phyloP scores from a whole-genome alignment of 2,329 filamentous ascomycete species.

The Alternaria hordeiaustralica region DNA sequence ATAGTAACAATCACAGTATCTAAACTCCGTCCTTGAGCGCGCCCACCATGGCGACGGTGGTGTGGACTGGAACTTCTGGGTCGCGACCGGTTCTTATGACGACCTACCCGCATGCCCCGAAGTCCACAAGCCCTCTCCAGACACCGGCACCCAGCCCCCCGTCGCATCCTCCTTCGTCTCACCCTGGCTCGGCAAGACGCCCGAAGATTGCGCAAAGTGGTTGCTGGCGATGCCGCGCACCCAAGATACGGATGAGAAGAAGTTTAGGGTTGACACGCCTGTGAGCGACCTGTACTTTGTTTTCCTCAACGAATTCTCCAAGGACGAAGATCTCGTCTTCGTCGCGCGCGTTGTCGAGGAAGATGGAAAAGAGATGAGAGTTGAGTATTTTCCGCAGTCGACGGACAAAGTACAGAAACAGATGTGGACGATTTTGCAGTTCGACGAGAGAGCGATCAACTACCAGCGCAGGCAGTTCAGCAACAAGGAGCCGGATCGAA shows the following conservation, averaged over 20 bases:
- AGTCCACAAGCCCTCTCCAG: not conserved
- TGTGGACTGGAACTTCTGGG: not conserved
- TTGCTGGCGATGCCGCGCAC: not conserved
- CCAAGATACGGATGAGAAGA: not conserved
- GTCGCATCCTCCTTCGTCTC: not conserved
- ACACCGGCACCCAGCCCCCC: no score
- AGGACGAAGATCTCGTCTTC: constrained; percentile 11
- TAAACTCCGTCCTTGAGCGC: not conserved
- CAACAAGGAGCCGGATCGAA: constrained; percentile 9
- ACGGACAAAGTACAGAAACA: not conserved
- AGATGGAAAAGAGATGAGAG: constrained; percentile 1
- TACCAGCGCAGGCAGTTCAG: not conserved
- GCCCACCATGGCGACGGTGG: not conserved
- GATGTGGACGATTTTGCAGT: constrained; percentile 4
- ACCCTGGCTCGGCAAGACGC: not conserved
- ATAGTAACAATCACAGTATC: not conserved
- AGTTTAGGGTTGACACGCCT: not conserved
- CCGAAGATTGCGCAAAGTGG: not conserved
- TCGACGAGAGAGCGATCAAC: constrained; percentile 3
- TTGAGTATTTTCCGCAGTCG: constrained; percentile 10
- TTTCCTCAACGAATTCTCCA: constrained; percentile 14
- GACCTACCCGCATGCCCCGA: not conserved
- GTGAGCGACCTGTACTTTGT: constrained; percentile 6
- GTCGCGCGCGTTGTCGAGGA: constrained; percentile 3
- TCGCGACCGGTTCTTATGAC: not conserved